Evolutionary conservation across 2,329 filamentous ascomycete genomes (phyloP), one percentile per base, ranked within the genome.

Genomic region (Ampelomyces quisqualis): DNA sequence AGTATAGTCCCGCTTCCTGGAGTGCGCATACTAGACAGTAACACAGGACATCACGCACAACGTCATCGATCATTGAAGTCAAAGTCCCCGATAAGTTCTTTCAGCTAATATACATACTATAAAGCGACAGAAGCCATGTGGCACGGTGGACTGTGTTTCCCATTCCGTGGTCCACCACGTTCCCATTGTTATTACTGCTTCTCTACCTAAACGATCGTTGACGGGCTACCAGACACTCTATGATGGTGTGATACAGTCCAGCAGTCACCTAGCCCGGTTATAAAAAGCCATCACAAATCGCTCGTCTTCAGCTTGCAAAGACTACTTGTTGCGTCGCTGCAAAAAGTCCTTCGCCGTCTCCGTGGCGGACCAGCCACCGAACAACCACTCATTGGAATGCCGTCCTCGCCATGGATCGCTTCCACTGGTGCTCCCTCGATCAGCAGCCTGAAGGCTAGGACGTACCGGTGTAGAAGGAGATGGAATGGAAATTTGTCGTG

Each of bases 371-470:
- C 64, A 68, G 27, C 60, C 64, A 28, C 60, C 60, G 40, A 70
- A 70, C 4, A 70, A 51, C 67, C 67, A 70, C 7, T 62, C 60
- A 39, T 70, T 70, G 17, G 65, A 65, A 45, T 70, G 67, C 6
- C 67, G 58, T 36, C 64, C 64, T 7, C 55, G 51, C 65, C 65
- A 68, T 40, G 58, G 55, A 41, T 68, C 61, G 44, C 64, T 68
- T 32, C 57, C 57, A 33, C 48, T 51, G 4, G 62, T 64, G 46
- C 58, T 59, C 19, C 56, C 46, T 34, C 66, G 49, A 9, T 51
- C 43, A 4, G 53, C 30, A 9, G 44, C 40, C n/a, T 60, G 54
- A 8, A 62, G 39, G 35, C 52, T 57, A 4, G 62, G 58, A 38
- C 59, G 48, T 15, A 18, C 15, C 20, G 44, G 44, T 29, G 35